These are phyloP conservation scores for Penicillium capsulatum DNA, from an alignment of 2,329 filamentous ascomycete genomes.

Conservation along the genomic window DNA sequence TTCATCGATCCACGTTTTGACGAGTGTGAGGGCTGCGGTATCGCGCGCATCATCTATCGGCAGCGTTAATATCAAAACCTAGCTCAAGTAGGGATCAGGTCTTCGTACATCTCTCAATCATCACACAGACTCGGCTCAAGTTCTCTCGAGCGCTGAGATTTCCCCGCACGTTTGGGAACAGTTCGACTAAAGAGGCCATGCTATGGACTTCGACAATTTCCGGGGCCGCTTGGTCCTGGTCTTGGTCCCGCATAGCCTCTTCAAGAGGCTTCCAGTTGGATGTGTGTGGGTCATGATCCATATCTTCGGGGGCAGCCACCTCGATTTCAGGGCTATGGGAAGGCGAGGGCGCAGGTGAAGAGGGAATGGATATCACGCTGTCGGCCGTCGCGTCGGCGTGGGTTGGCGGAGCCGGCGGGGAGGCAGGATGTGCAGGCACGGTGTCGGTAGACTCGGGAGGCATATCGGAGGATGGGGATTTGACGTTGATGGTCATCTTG, in stretches of 20 bases:
- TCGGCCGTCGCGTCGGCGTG: conserved; percentile 18
- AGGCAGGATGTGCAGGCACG: conserved; percentile 13
- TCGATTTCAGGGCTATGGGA: conserved; percentile 47
- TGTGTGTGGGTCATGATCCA: conserved; percentile 45
- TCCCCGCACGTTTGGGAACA: conserved; percentile 36
- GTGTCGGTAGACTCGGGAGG: conserved; percentile 11
- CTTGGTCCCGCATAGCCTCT: conserved; percentile 31
- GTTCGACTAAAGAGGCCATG: conserved; percentile 29
- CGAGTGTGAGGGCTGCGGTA: conserved; percentile 28
- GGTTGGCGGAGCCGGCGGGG: conserved; percentile 8
- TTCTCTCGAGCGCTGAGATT: conserved; percentile 30
- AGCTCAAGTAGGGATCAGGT: conserved; percentile 1
- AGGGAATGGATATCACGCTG: conserved; percentile 40
- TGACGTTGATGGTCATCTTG: conserved; percentile 48
- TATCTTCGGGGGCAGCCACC: conserved; percentile 48
- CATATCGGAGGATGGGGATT: conserved; percentile 31
- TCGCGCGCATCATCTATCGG: conserved; percentile 32
- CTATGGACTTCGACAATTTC: conserved; percentile 37
- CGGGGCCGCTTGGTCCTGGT: conserved; percentile 16
- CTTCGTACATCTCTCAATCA: conserved; percentile 38
- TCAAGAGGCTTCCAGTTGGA: conserved; percentile 43
- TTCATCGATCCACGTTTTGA: conserved; percentile 44
- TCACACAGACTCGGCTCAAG: conserved; percentile 29
- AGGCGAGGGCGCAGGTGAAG: conserved; percentile 43
- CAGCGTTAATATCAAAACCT: conserved; percentile 4